Evolutionary conservation across 257 asterid genomes (phyloP), one percentile per base, ranked within the genome.

Genomic region (Parsonsia alboflavescens): DNA sequence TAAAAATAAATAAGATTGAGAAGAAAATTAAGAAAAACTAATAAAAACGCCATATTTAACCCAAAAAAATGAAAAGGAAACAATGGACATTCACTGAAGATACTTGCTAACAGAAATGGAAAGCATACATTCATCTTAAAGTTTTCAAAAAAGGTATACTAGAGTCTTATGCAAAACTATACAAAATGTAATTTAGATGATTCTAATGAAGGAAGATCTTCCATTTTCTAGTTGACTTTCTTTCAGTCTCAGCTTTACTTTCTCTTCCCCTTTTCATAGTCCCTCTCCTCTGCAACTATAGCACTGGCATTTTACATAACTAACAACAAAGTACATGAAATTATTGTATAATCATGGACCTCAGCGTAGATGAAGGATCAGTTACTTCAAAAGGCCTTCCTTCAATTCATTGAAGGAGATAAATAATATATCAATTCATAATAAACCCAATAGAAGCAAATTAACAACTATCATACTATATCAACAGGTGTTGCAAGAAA

Each of bases 1-100:
- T 12, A 78, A 16, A 74, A 50, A n/a, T n/a, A 33, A 33, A 66
- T 66, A 61, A 24, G 50, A 21, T 26, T 48, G 50, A 58, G 77
- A 16, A 79, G 63, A 8, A 57, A 52, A 54, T 57, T 59, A 54
- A 45, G 50, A 45, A 50, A 50, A 22, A 16, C 33, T 28, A 82
- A 70, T 44, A 77, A 48, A n/a, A 30, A 42, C 12, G 24, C 22
- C 30, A 73, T 30, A 15, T 15, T 1, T 39, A 33, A 50, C 39
- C 17, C 21, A 58, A 28, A 56, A 61, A 33, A 41, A 46, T 8
- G 16, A 24, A 57, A 8, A 7, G n/a, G 10, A 3, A 56, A 4
- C 10, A 46, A 15, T 22, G 12, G 15, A 7, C 28, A 39, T 39
- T 16, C 48, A 63, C 26, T 2, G 0, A 62, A 62, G 45, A 62